These are phyloP conservation scores for Polygonum aviculare DNA, from an alignment of 148 eudicot genomes.

Conservation along the genomic window DNA sequence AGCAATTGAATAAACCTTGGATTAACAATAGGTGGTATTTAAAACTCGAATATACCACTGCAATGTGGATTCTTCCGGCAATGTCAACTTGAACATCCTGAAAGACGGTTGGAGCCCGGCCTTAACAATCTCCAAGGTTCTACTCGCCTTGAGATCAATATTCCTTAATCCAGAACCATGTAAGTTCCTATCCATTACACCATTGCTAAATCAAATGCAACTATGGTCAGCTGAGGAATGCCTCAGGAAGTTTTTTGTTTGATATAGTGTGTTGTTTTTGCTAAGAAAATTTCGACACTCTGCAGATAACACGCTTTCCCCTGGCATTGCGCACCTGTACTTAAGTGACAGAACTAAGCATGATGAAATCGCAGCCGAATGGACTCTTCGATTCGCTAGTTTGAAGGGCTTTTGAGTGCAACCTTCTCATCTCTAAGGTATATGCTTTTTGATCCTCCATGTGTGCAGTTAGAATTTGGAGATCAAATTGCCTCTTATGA, in stretches of 20 bases:
- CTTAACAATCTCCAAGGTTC: constrained; percentile 71
- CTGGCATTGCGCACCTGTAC: constrained; percentile 66
- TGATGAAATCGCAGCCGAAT: constrained; percentile 82
- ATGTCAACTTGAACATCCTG: constrained; percentile 61
- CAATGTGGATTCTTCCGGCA: constrained; percentile 81
- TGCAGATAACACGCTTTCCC: constrained; percentile 65
- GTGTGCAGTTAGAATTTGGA: background rate
- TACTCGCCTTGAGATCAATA: constrained; percentile 59
- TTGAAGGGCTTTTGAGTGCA: background rate
- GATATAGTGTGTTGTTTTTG: background rate
- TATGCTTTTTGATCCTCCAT: background rate
- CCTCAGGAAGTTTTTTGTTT: background rate
- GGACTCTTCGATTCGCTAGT: constrained; percentile 82
- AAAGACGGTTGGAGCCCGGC: constrained; percentile 97
- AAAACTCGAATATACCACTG: constrained; percentile 90
- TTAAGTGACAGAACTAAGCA: constrained; percentile 62
- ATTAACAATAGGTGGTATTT: constrained; percentile 57
- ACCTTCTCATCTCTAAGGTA: background rate
- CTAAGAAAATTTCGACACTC: background rate
- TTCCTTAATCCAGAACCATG: constrained; percentile 70
- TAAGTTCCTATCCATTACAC: constrained; percentile 25
- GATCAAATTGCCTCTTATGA: background rate
- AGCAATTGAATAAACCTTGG: background rate
- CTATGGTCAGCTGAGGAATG: background rate
- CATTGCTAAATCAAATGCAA: background rate